Percentiles rank a stretch among this genome's conserved stretches.
phyloP scores from a whole-genome alignment of 192 early-diverging fungal genomes.

The Coemansia sp. region DNA sequence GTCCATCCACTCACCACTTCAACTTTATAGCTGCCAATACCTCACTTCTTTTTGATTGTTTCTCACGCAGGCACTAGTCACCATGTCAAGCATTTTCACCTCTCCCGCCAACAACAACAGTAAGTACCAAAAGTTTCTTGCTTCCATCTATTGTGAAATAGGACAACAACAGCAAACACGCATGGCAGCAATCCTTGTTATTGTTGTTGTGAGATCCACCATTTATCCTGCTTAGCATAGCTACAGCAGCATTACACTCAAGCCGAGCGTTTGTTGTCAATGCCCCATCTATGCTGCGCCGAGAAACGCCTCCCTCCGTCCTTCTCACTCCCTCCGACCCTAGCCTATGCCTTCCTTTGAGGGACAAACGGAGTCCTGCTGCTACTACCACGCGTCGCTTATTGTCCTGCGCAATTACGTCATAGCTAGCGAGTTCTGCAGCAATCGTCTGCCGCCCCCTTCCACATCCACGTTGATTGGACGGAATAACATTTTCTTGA shows the following conservation, averaged over 20 bases:
- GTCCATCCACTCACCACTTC: background rate
- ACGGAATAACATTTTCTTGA: background rate
- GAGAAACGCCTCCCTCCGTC: background rate
- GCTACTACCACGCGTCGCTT: conserved; percentile 10
- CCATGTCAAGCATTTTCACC: background rate
- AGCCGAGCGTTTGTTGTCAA: background rate
- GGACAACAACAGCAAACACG: background rate
- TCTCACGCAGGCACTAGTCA: background rate
- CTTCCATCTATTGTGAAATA: background rate
- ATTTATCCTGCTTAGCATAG: background rate
- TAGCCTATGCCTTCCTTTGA: background rate
- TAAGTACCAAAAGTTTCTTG: background rate
- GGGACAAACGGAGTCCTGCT: background rate
- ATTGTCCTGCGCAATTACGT: conserved; percentile 7
- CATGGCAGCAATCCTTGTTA: conserved; percentile 6
- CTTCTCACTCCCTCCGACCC: background rate
- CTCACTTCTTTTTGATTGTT: background rate
- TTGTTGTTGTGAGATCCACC: conserved; percentile 12
- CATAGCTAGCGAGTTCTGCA: conserved; percentile 4
- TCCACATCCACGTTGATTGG: background rate
- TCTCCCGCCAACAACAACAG: background rate
- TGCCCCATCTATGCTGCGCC: background rate
- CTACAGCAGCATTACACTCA: background rate
- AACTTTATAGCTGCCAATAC: background rate
- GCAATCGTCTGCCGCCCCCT: conserved; percentile 6